Conservation (phyloP, 2,329 filamentous ascomycete species). For the Xylariaceae sp. region DNA sequence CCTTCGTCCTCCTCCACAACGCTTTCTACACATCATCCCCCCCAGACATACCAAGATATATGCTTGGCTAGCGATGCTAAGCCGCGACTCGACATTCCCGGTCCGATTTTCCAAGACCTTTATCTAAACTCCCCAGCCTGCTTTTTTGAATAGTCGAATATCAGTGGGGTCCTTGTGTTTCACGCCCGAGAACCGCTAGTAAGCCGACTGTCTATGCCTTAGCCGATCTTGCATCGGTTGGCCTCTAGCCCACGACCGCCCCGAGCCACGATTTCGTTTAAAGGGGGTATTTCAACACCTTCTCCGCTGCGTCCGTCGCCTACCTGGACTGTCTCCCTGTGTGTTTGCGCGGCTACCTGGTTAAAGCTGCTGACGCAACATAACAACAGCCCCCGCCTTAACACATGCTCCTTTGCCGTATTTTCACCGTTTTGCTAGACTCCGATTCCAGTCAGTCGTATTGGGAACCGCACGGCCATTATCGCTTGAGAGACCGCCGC, state of each 20-base stretch:
- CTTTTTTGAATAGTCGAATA: conserved; percentile 8
- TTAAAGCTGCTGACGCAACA: conserved; percentile 11
- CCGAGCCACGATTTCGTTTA: conserved; percentile 19
- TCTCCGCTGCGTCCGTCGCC: conserved; percentile 3
- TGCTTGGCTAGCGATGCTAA: conserved; percentile 20
- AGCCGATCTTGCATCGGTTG: conserved; percentile 14
- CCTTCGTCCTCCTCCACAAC: conserved; percentile 4
- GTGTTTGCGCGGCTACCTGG: conserved; percentile 13
- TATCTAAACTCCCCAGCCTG: conserved; percentile 15
- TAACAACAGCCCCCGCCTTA: conserved; percentile 16
- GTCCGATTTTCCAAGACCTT: conserved; percentile 19
- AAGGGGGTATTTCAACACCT: conserved; percentile 10
- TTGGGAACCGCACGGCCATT: conserved; percentile 17
- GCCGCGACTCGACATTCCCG: conserved; percentile 17
- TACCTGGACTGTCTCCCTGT: conserved; percentile 4
- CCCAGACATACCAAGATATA: conserved; percentile 8
- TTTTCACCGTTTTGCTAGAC: conserved; percentile 15
- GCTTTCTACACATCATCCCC: not conserved
- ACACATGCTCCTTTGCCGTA: conserved; percentile 15
- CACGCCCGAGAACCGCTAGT: conserved; percentile 10
- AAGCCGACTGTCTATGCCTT: conserved; percentile 7
- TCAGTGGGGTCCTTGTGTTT: conserved; percentile 8
- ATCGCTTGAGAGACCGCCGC: conserved; percentile 18
- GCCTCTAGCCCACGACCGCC: conserved; percentile 15
- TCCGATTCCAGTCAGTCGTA: conserved; percentile 21